Base-by-base conservation (phyloP, 805 yeast species). In the Ogataea allantospora region DNA sequence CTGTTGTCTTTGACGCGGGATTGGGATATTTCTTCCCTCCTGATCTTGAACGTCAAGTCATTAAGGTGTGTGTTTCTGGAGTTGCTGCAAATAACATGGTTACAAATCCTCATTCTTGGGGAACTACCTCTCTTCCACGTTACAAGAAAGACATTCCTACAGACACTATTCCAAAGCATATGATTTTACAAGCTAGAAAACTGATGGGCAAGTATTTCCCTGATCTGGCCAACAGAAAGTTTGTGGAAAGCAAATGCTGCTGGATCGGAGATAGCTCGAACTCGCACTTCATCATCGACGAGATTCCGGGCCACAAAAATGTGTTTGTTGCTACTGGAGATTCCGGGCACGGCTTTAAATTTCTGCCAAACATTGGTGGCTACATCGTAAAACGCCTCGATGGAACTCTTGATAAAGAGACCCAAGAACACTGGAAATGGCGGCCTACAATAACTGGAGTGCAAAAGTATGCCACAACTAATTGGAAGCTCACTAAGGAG, bases 21-120 rank as follows among this genome's bases (percentile, higher is more conserved):
- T 45, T 57, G 46, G 77, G 77, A 1, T 72, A 70, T 43, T 68
- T 68, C 44, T 72, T 72, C 55, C 75, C 76, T 5, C 78, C 78
- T 11, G 76, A 71, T 46, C 50, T 54, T 8, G 62, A 57, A 2
- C 61, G 65, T 0, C 56, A 45, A 10, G 38, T 57, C 14, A 14
- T 66, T 41, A 72, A 72, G 44, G 55, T 72, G 27, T 71, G 70
- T 4, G 44, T 66, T 18, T 62, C 65, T 3, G 65, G 57, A 30
- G 46, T 58, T 10, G 70, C 68, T 23, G 58, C 66, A 9, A 37
- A 44, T n/a, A 41, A 49, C 32, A 34, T 37, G 17, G 48, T 54
- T 11, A 7, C n/a, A 2, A 43, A 48, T 32, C 60, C 58, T 11
- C 51, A 48, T 17, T 21, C 33, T 1, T 14, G 35, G 2, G 44